phyloP scores from a whole-genome alignment of 1,284 basidiomycete genomes.

The Puccinia triticina region DNA sequence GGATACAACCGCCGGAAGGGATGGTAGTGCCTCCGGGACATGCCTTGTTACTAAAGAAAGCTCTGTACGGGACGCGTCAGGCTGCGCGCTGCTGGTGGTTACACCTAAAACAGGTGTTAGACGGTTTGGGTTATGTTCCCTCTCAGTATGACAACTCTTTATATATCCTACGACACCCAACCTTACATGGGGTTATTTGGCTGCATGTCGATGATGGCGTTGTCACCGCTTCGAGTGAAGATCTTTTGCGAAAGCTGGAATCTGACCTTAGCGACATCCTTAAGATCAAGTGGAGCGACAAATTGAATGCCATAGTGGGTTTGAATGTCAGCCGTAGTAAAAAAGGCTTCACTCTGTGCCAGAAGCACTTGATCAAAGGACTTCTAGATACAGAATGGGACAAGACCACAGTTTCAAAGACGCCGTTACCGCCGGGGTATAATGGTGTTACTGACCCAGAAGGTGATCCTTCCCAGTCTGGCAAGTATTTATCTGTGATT shows the following conservation, averaged over 20 bases:
- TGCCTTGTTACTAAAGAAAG: background rate
- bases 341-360: background rate
- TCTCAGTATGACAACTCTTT: conserved; percentile 3
- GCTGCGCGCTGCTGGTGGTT: conserved; percentile 32
- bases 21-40: background rate
- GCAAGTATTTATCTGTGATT: too few relatives aligned
- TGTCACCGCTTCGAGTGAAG: background rate
- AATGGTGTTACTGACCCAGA: background rate
- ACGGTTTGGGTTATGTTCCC: background rate
- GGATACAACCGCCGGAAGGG: conserved; percentile 17
- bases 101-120: background rate
- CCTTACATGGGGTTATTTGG: background rate
- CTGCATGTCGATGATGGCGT: conserved; percentile 35
- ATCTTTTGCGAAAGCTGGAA: background rate
- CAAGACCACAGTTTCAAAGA: background rate
- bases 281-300: background rate
- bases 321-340: background rate
- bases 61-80: conserved; percentile 27
- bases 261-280: background rate
- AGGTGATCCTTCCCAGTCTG: background rate
- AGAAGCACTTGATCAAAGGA: background rate
- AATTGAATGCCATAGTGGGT: background rate
- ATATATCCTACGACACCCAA: background rate
- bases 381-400: conserved; percentile 8
- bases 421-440: background rate